Base-by-base conservation (phyloP, 2,329 filamentous ascomycete genomes). In the Arthroderma sp. region DNA sequence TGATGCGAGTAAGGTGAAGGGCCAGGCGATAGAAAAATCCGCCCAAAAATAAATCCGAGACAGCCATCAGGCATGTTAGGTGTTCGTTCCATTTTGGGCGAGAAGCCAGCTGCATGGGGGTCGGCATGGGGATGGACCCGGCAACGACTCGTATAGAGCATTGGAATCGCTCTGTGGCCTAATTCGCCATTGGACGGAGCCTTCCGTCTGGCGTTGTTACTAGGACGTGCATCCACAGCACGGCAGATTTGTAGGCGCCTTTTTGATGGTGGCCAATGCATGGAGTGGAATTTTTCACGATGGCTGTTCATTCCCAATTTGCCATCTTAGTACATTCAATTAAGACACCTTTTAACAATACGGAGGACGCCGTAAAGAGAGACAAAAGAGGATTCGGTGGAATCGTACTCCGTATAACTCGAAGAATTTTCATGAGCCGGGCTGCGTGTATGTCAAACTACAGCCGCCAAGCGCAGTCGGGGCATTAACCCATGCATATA, bases 381-480 rank as follows among this genome's bases (percentile, higher is more conserved):
- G 47, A 25, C 8, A 33, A n/a, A n/a, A n/a, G n/a, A n/a, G n/a
- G n/a, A n/a, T n/a, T n/a, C n/a, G 35, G 35, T 37, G 35, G 41
- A 21, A 23, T 47, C 19, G 19, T n/a, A n/a, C n/a, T n/a, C n/a
- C n/a, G n/a, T 44, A 28, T 25, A 23, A 25, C 11, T 13, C 4
- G 21, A 25, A 23, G 41, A 25, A 23, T 9, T 23, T 25, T 17
- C 4, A 6, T 41, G 15, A 41, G 38, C 17, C 38, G 38, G 3
- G 38, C 38, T 41, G 15, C 17, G 38, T 41, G 15, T 41, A 13
- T 31, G 13, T 23, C 15, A 49, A 21, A 49, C 23, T 31, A 33
- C 47, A 35, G 47, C 47, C 47, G 25, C 47, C 47, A 51, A 51
- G 47, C 47, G 47, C 47, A 33, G 47, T 51, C 25, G 25, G 41